Evolutionary conservation across 73 alveolate species (phyloP).

Genomic region (Paramecium caudatum): DNA sequence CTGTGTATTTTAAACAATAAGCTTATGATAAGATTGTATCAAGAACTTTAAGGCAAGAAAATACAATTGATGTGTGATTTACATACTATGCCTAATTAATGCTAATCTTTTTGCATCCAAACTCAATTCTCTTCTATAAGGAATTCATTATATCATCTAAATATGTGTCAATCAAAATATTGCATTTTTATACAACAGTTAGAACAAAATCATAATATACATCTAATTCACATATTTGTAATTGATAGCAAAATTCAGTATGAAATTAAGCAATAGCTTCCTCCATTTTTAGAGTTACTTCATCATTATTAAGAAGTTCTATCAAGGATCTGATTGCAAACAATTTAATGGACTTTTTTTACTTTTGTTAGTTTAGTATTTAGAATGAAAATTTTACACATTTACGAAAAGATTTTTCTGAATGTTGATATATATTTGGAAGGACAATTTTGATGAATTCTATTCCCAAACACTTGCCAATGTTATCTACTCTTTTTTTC

Average conservation of each 20-base stretch:
- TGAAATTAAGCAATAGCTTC: background rate
- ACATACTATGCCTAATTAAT: background rate
- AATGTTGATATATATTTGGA: background rate
- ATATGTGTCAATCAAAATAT: slow-evolving; percentile 8
- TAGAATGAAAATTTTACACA: slow-evolving; percentile 2
- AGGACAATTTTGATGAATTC: background rate
- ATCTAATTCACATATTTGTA: slow-evolving; percentile 1
- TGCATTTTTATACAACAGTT: background rate
- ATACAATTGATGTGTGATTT: slow-evolving; percentile 15
- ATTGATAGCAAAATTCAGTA: slow-evolving; percentile 2
- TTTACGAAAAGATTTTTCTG: background rate
- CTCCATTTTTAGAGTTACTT: background rate
- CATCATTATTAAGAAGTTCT: background rate
- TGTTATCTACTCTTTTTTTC: slow-evolving; percentile 2
- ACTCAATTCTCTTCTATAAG: background rate
- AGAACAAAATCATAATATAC: background rate
- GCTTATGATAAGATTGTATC: slow-evolving; percentile 4
- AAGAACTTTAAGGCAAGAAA: background rate
- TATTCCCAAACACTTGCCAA: slow-evolving; percentile 53
- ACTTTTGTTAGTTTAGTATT: background rate
- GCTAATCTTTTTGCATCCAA: background rate
- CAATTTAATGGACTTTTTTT: background rate
- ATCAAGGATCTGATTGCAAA: slow-evolving; percentile 17
- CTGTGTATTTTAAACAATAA: slow-evolving; percentile 11
- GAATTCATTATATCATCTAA: slow-evolving; percentile 30